Base-by-base conservation (phyloP, 148 eudicot genomes). In the Arbutus unedo region DNA sequence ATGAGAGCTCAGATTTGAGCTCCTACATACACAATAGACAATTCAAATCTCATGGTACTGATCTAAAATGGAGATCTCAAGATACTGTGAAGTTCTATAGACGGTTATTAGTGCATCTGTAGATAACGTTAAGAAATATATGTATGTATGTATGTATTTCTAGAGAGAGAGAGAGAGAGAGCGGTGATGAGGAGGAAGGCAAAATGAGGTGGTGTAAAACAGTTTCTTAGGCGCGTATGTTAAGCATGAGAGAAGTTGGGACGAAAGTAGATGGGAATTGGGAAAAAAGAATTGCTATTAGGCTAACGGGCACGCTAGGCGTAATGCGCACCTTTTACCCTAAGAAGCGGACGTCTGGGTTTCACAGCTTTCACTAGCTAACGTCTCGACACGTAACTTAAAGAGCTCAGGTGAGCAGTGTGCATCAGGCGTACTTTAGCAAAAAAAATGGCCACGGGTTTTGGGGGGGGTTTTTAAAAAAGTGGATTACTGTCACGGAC, bases 311-410 rank as follows among this genome's bases (percentile, higher is more conserved):
- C 74, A 16, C 82, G 18, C 23, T 1, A 0, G 11, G 44, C 49
- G 60, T 80, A 80, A 38, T 50, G 82, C 76, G 76, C 64, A 68
- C 82, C 49, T 15, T 53, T 16, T 21, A 31, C 25, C 49, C 6
- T 8, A 2, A 23, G 3, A 13, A 79, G 74, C 8, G 38, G 62
- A 67, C 82, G 60, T 80, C 44, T 49, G 13, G 25, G 6, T 11
- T 6, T 64, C 3, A 23, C 2, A 5, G 25, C 3, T 11, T 6
- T 64, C 3, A 49, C 2, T 1, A 8, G 15, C 25, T 45, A 3
- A 0, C 43, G 3, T 64, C 3, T 11, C 47, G 74, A 66, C 82
- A 64, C 82, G 82, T 48, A 64, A 0, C 14, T 16, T 13, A 47
- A 48, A 47, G 53, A 21, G 5, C 49, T 31, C 9, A 2, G 47